These are phyloP conservation scores for Gillenia trifoliata DNA, from an alignment of 306 rosid species.

Conservation along the genomic window DNA sequence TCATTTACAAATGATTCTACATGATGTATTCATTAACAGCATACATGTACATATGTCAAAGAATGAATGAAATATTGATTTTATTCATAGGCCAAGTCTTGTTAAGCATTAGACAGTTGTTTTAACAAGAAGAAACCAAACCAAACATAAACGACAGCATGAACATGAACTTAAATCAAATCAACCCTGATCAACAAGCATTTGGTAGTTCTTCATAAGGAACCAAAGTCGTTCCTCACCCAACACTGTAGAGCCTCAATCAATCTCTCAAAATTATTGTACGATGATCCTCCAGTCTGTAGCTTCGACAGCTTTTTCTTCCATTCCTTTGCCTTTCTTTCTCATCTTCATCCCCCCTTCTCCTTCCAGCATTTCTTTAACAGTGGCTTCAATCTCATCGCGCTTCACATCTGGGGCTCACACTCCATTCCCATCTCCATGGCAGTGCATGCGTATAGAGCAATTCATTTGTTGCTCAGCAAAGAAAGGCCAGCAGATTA, in stretches of 20 bases:
- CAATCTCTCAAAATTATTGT: constrained; percentile 29
- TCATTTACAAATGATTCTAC: neutral
- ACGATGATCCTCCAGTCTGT: constrained; percentile 33
- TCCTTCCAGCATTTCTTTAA: constrained; percentile 35
- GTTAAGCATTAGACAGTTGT: neutral
- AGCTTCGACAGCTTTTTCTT: constrained; percentile 35
- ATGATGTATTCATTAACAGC: neutral
- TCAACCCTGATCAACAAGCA: neutral
- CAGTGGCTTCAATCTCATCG: constrained; percentile 23
- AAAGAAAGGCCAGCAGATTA: constrained; percentile 52
- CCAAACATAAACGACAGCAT: neutral
- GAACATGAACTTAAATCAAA: neutral
- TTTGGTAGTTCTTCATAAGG: neutral
- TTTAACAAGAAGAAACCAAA: neutral
- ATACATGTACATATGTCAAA: neutral
- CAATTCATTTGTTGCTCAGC: constrained; percentile 44
- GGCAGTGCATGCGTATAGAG: constrained; percentile 22
- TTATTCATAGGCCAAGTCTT: neutral
- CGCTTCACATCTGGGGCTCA: constrained; percentile 32
- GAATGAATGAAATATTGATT: neutral
- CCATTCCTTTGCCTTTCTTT: constrained; percentile 27
- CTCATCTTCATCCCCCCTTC: constrained; percentile 20
- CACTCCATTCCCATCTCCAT: constrained; percentile 42
- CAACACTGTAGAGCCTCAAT: constrained; percentile 20
- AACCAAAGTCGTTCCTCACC: neutral